phyloP scores from a whole-genome alignment of 148 eudicot species.

The Rheum nobile region DNA sequence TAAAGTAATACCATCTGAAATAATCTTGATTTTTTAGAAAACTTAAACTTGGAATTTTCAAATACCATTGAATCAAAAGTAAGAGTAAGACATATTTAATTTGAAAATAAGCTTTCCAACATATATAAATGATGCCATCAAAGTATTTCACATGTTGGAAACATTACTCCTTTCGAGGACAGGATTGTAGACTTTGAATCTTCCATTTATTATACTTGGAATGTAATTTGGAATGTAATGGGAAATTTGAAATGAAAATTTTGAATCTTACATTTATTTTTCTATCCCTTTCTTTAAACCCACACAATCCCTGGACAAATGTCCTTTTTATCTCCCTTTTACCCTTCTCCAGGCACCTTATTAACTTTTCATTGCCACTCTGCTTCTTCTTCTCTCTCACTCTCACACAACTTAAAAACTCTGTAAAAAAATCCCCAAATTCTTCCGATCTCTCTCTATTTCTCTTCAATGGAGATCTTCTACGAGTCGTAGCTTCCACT shows the following conservation, averaged over 20 bases:
- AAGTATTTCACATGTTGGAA: too few species aligned
- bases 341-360: constrained; percentile 16
- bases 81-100: too few species aligned
- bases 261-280: constrained; percentile 3
- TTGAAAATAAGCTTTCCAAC: too few species aligned
- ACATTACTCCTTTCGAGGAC: not conserved
- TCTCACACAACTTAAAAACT: constrained; percentile 1
- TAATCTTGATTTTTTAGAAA: too few species aligned
- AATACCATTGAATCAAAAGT: too few species aligned
- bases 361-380: constrained; percentile 5
- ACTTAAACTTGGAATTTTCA: too few species aligned
- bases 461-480: constrained; percentile 5
- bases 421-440: not conserved
- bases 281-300: constrained; percentile 3
- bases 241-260: not conserved
- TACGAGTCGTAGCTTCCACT: not conserved
- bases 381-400: constrained; percentile 1
- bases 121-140: too few species aligned
- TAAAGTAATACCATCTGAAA: too few species aligned
- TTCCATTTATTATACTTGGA: not conserved
- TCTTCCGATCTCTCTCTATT: not conserved
- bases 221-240: not conserved
- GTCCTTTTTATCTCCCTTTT: not conserved
- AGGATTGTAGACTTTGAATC: not conserved
- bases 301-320: constrained; percentile 4